phyloP scores from a whole-genome alignment of 495 filamentous ascomycete genomes.

The Xylaria palmicola region DNA sequence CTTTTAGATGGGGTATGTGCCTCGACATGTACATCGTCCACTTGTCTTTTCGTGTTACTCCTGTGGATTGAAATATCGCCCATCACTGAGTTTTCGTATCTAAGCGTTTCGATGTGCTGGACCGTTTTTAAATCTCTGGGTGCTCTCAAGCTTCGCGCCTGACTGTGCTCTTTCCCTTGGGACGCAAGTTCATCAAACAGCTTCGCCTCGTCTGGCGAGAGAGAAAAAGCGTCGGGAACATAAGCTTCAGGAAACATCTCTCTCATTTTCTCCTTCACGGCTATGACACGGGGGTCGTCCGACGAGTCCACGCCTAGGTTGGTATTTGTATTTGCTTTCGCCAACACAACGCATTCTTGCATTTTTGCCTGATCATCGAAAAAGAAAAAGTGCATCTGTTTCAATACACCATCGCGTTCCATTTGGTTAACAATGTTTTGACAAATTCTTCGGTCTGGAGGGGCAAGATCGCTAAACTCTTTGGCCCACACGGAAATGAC shows the following conservation, averaged over 20 bases:
- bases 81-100: slow-evolving; percentile 23
- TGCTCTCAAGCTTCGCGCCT: slow-evolving; percentile 4
- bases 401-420: slow-evolving; percentile 57
- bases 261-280: slow-evolving; percentile 41
- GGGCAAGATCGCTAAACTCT: slow-evolving; percentile 49
- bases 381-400: slow-evolving; percentile 63
- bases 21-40: slow-evolving; percentile 16
- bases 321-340: slow-evolving; percentile 6
- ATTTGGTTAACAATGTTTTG: slow-evolving; percentile 60
- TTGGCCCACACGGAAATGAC: slow-evolving; percentile 62
- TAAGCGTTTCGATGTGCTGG: slow-evolving; percentile 30
- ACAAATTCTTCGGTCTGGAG: slow-evolving; percentile 36
- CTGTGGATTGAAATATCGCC: slow-evolving; percentile 7
- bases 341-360: slow-evolving; percentile 27
- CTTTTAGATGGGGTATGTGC: slow-evolving; percentile 14
- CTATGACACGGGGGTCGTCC: slow-evolving; percentile 25
- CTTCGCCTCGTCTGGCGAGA: slow-evolving; percentile 36
- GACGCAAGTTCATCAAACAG: slow-evolving; percentile 27
- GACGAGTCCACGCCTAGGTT: slow-evolving; percentile 6
- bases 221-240: slow-evolving; percentile 44
- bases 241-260: slow-evolving; percentile 43
- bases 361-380: slow-evolving; percentile 30
- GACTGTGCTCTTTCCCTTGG: slow-evolving; percentile 17
- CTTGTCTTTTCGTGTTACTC: slow-evolving; percentile 17
- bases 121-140: slow-evolving; percentile 14